These are phyloP conservation scores for Biscogniauxia mediterranea DNA, from an alignment of 2,329 filamentous ascomycete genomes.

Conservation along the genomic window DNA sequence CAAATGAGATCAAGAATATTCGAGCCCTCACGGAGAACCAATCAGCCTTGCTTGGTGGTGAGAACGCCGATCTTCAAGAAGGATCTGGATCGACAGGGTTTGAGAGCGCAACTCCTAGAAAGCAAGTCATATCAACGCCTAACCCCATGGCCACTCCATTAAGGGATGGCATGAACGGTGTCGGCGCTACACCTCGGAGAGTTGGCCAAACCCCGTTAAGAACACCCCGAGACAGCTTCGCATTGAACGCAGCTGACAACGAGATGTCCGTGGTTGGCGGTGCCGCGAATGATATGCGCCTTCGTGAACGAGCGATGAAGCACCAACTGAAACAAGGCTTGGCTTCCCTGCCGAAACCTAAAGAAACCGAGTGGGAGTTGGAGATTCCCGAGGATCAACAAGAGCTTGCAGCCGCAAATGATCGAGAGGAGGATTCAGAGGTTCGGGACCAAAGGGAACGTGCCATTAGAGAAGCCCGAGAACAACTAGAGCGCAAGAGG, in stretches of 20 bases:
- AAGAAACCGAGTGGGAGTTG: constrained; percentile 91
- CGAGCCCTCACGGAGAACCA: constrained; percentile 89
- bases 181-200: constrained; percentile 65
- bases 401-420: constrained; percentile 51
- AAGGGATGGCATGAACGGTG: constrained; percentile 59
- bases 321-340: constrained; percentile 70
- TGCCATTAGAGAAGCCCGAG: constrained; percentile 67
- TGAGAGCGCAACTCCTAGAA: constrained; percentile 77
- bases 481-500: constrained; percentile 76
- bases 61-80: constrained; percentile 86
- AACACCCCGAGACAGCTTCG: constrained; percentile 84
- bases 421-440: constrained; percentile 61
- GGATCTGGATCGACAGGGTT: constrained; percentile 83
- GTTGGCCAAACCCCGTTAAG: constrained; percentile 80
- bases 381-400: constrained; percentile 82
- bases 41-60: constrained; percentile 87
- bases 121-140: constrained; percentile 81
- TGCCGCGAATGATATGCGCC: constrained; percentile 73
- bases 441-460: constrained; percentile 78
- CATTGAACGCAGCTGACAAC: constrained; percentile 71
- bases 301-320: constrained; percentile 67
- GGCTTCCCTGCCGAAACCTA: constrained; percentile 85
- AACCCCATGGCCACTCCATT: constrained; percentile 94
- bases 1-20: constrained; percentile 95
- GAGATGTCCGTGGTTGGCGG: constrained; percentile 66